Conservation (phyloP, 106 monocot species). For the Dendrobium chrysotoxum region DNA sequence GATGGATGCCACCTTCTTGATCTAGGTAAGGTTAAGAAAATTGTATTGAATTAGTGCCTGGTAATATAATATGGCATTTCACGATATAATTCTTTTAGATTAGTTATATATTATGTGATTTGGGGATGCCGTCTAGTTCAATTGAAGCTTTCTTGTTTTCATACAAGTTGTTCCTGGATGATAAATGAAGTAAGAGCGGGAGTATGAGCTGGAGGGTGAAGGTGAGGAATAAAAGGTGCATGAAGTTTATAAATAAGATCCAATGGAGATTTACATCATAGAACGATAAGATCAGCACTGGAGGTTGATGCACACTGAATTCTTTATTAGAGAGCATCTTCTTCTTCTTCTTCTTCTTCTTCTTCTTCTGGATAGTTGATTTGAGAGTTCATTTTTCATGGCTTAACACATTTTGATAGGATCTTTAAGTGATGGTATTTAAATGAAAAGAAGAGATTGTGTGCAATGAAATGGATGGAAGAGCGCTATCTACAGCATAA, state of each 20-base stretch:
- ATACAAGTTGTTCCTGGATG: background rate
- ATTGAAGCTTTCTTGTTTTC: background rate
- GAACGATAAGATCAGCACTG: background rate
- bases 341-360: too few species aligned
- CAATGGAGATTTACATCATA: background rate
- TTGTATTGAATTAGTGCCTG: background rate
- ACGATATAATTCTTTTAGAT: background rate
- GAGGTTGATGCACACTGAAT: background rate
- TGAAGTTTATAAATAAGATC: background rate
- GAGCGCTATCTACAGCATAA: background rate
- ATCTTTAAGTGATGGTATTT: background rate
- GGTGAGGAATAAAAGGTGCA: background rate
- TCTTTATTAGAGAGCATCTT: background rate
- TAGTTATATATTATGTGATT: background rate
- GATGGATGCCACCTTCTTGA: background rate
- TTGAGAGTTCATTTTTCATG: background rate
- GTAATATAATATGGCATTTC: background rate
- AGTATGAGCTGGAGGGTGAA: background rate
- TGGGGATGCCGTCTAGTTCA: background rate
- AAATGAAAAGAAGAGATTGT: background rate
- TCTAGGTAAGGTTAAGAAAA: background rate
- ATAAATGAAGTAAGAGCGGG: background rate
- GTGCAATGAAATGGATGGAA: background rate
- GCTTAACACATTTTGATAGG: background rate
- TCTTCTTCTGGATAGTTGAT: background rate